Evolutionary conservation across 108 stramenopile species (phyloP).

Genomic region (Nitzschia sp.): DNA sequence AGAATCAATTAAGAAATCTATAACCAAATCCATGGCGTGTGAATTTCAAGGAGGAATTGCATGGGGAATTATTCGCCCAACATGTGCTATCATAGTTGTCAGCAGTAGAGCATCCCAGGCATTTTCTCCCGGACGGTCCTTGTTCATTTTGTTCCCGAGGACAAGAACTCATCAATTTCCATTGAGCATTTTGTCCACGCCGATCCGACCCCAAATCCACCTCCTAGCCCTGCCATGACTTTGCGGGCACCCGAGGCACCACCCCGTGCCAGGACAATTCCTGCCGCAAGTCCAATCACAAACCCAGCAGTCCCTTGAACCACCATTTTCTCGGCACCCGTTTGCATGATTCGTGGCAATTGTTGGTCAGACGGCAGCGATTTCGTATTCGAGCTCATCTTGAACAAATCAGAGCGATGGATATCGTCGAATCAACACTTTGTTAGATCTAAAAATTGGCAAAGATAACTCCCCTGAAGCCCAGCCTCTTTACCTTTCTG

Average conservation of each 20-base stretch:
- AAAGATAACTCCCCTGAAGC: too few species aligned
- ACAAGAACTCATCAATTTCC: conserved; percentile 54
- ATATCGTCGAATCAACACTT: background rate
- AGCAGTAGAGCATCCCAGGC: too few species aligned
- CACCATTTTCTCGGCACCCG: conserved; percentile 49
- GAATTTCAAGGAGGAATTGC: too few species aligned
- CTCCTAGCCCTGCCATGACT: conserved; percentile 59
- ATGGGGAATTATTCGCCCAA: too few species aligned
- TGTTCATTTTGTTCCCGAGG: conserved; percentile 1
- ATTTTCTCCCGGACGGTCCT: too few species aligned
- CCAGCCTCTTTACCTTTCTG: too few species aligned
- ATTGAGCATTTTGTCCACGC: conserved; percentile 63
- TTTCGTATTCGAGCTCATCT: conserved; percentile 14
- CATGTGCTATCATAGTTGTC: too few species aligned
- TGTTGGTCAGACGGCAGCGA: conserved; percentile 37
- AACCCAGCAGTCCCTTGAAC: conserved; percentile 45
- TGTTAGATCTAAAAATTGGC: too few species aligned
- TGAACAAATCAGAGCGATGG: background rate
- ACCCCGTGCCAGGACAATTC: conserved; percentile 61
- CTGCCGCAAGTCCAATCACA: conserved; percentile 51
- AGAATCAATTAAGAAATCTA: too few species aligned
- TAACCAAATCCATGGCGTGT: too few species aligned
- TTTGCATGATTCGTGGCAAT: conserved; percentile 43
- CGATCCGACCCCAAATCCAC: conserved; percentile 63
- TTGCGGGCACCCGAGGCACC: conserved; percentile 47